Percentiles rank a stretch among this genome's conserved stretches.
Conservation (phyloP, 163 green algal species). For the Chlorella variabilis region DNA sequence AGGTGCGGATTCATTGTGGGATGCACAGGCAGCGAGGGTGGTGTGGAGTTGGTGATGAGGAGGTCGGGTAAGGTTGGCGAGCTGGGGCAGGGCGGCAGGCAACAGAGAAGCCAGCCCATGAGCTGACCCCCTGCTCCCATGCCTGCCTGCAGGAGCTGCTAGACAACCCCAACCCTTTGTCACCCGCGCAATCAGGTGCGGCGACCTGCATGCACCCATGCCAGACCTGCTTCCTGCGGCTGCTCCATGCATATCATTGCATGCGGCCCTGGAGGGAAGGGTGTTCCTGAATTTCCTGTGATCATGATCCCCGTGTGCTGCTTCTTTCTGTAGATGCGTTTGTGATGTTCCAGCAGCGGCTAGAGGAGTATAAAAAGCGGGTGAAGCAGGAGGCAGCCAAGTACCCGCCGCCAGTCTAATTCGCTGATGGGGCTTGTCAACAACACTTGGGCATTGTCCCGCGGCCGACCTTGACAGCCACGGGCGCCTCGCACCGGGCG, state of each 20-base stretch:
- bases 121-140: no score
- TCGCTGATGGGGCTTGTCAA: no score
- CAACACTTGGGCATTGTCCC: no score
- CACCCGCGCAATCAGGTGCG: slow-evolving; percentile 83
- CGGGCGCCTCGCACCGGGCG: no score
- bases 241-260: neutral
- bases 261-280: neutral
- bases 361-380: slow-evolving; percentile 64
- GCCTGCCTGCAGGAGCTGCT: slow-evolving; percentile 93
- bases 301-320: neutral
- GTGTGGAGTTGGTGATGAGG: neutral
- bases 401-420: slow-evolving; percentile 42
- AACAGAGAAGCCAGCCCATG: no score
- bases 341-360: slow-evolving; percentile 75
- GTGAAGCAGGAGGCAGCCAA: slow-evolving; percentile 66
- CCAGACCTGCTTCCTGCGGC: no score
- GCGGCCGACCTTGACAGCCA: no score
- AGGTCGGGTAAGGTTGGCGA: neutral
- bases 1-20: no score
- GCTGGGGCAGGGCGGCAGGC: no score
- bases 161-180: slow-evolving; percentile 88
- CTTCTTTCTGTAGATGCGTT: slow-evolving; percentile 72
- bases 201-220: no score
- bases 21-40: no score
- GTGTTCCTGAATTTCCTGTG: no score